Evolutionary conservation across 140 eudicot species (phyloP).

Genomic region (Bidens hawaiensis): DNA sequence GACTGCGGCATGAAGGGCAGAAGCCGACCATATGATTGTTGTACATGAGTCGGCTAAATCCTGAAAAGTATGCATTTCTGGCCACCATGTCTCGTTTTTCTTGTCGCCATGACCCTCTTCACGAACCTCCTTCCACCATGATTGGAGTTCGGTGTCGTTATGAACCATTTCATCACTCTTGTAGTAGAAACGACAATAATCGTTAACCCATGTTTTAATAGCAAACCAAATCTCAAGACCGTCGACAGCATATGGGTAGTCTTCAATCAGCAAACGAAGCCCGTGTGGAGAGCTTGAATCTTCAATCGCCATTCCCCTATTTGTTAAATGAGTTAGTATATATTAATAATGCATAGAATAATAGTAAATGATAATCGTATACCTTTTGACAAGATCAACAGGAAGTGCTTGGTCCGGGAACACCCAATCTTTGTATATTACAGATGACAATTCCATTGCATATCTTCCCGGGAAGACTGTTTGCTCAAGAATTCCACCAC

Average conservation of each 20-base stretch:
- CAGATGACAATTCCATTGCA: constrained; percentile 57
- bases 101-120: constrained; percentile 80
- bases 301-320: constrained; percentile 80
- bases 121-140: constrained; percentile 75
- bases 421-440: constrained; percentile 54
- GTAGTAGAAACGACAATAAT: constrained; percentile 65
- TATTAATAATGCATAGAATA: neutral
- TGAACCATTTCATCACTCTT: constrained; percentile 37
- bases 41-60: constrained; percentile 46
- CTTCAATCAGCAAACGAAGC: constrained; percentile 53
- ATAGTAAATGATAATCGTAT: neutral
- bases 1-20: constrained; percentile 86
- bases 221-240: constrained; percentile 79
- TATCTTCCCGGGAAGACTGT: constrained; percentile 50
- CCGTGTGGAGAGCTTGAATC: constrained; percentile 58
- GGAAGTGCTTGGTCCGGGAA: constrained; percentile 76
- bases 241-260: constrained; percentile 83
- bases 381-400: constrained; percentile 69
- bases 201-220: constrained; percentile 68
- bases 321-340: neutral
- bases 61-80: constrained; percentile 37
- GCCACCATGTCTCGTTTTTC: constrained; percentile 79
- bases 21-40: constrained; percentile 67
- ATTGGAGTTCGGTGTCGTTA: constrained; percentile 52
- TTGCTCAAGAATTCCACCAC: neutral